Evolutionary conservation across 805 yeast species (phyloP), one percentile per base, ranked within the genome.

Genomic region (Teunomyces tritomae): DNA sequence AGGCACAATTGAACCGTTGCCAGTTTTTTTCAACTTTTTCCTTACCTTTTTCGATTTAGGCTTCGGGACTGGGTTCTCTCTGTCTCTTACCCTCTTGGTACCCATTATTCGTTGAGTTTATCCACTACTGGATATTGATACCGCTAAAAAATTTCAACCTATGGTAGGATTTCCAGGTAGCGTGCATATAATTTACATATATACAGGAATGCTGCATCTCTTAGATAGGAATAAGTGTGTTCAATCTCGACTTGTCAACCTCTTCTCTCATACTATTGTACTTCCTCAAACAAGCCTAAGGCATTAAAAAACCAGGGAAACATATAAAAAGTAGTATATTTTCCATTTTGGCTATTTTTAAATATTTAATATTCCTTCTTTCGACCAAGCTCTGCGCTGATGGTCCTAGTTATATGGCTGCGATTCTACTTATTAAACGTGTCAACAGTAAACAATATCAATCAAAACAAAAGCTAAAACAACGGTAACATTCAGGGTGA

Each of bases 11-110:
- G 39, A 39, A 4, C 37, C 46, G 29, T 51, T 46, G 32, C 44
- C 49, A 11, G 40, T 39, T 35, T 48, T 50, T 29, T 51, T 45
- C 28, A 32, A 33, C 55, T 61, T 64, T 53, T 57, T 61, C 40
- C 53, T 57, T 30, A 48, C 56, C 53, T 57, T 62, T 49, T 52
- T 59, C 24, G 54, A 49, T 49, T 56, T 57, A 32, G 51, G 58
- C 30, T 53, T 57, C 39, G 48, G 50, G 30, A 49, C 55, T 10
- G 50, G 46, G 14, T 29, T 39, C 27, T 48, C 51, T 33, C 47
- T 46, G 39, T 48, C 47, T 45, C 54, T 48, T 24, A 28, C 11
- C 40, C 40, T 24, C 43, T 51, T 51, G 13, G 30, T 47, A 36
- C 50, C 48, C 54, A 51, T 51, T 33, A 10, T 46, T 6, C 13